A percentile compares a stretch with the other conserved stretches of the same genome.
Conservation (phyloP, 306 rosid genomes). For the Quercus engelmannii region DNA sequence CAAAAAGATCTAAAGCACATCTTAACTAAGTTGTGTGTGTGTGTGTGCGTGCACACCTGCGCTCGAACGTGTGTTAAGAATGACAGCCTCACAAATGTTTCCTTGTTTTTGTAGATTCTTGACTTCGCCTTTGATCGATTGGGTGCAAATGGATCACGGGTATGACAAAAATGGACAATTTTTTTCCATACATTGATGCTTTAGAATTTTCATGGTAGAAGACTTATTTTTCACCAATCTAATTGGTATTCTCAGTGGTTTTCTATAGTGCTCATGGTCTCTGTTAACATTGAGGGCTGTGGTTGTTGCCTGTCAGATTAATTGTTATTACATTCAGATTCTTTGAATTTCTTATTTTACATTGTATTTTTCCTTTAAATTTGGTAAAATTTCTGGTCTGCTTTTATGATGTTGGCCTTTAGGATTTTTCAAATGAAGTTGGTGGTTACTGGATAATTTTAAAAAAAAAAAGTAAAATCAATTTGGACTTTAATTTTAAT, state of each 20-base stretch:
- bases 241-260: background rate
- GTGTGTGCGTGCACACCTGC: background rate
- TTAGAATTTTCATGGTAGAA: background rate
- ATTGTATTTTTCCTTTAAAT: conserved; percentile 9
- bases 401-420: conserved; percentile 10
- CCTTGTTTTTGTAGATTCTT: conserved; percentile 60
- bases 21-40: background rate
- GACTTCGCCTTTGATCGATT: conserved; percentile 93
- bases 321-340: background rate
- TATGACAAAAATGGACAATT: conserved; percentile 33
- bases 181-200: background rate
- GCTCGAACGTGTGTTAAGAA: conserved; percentile 2
- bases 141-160: conserved; percentile 85
- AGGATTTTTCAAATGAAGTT: conserved; percentile 10
- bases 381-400: background rate
- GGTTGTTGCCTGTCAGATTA: background rate
- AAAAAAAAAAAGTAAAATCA: background rate
- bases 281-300: conserved; percentile 4
- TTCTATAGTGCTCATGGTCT: conserved; percentile 1
- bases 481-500: conserved; percentile 12
- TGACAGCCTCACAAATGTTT: conserved; percentile 24
- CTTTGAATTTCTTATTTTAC: background rate
- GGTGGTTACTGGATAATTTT: background rate
- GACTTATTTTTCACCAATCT: background rate
- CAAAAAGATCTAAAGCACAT: background rate